Base-by-base conservation (phyloP, 139 green algal genomes). In the Edaphochlamys debaryana region DNA sequence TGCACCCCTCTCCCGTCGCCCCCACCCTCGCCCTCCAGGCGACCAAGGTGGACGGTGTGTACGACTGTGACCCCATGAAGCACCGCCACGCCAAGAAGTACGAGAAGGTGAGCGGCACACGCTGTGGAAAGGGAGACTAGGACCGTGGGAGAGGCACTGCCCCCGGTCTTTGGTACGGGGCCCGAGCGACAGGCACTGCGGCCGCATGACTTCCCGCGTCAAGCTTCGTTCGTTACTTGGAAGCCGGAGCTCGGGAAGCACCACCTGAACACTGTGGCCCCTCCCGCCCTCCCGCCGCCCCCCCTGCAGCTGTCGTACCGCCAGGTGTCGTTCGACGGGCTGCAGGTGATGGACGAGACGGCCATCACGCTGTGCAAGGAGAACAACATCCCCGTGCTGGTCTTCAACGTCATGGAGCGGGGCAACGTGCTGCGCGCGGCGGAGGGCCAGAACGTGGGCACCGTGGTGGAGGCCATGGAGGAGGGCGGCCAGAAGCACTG, bases 11-110 rank as follows among this genome's bases (percentile, higher is more conserved):
- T n/a, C n/a, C n/a, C n/a, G n/a, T n/a, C n/a, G n/a, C n/a, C n/a
- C n/a, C n/a, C n/a, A n/a, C n/a, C n/a, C n/a, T n/a, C n/a, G n/a
- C n/a, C n/a, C n/a, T n/a, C n/a, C n/a, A n/a, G n/a, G 96, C 96
- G 15, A 99, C 96, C 30, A 98, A 98, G 91, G 97, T 99, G 82
- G 96, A 99, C 78, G 97, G 97, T 34, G 95, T 99, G 56, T 99
- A 98, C 76, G 94, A 97, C 86, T 88, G 85, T 63, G 97, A 99
- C 84, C 97, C 97, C 0, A 75, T 87, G 30, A 94, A 94, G 77
- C 91, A 97, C 86, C 80, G 94, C n/a, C 88, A 94, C 68, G 79
- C 83, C 30, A 80, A 86, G 37, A 86, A 98, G 56, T 93, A 88
- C 40, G 95, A 95, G 80, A 74, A 78, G 73, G 73, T 77, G 60